phyloP scores from a whole-genome alignment of 2,329 filamentous ascomycete genomes.

The Cytospora schulzeri region DNA sequence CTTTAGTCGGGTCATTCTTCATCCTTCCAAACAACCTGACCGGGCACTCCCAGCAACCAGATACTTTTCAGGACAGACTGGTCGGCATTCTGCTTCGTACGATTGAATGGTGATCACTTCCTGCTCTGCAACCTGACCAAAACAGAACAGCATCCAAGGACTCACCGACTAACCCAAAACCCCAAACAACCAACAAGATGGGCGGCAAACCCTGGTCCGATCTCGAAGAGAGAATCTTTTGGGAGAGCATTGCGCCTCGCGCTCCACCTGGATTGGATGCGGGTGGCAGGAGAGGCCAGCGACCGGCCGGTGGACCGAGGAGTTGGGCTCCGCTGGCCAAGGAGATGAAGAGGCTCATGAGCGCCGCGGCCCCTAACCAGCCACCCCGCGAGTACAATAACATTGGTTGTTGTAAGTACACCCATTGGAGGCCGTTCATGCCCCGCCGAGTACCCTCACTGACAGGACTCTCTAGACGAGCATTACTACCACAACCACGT shows the following conservation, averaged over 20 bases:
- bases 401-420: conserved; percentile 35
- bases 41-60: not conserved
- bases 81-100: not conserved
- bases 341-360: not conserved
- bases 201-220: conserved; percentile 53
- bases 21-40: not conserved
- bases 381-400: conserved; percentile 35
- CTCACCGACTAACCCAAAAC: not conserved
- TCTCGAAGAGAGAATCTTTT: conserved; percentile 53
- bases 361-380: conserved; percentile 27
- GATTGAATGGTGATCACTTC: not conserved
- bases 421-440: not conserved
- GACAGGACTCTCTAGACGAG: conserved; percentile 32
- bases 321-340: conserved; percentile 25
- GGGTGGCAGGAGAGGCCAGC: conserved; percentile 28
- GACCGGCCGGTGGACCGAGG: conserved; percentile 27
- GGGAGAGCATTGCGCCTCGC: conserved; percentile 39
- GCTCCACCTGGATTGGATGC: conserved; percentile 34
- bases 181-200: conserved; percentile 40
- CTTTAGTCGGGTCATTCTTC: not conserved
- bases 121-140: conserved; percentile 1
- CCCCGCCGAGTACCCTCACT: conserved; percentile 6
- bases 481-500: conserved; percentile 38
- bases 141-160: not conserved
- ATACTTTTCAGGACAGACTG: not conserved